Conservation (phyloP, 1,284 basidiomycete species). For the Ceratobasidium theobromae region DNA sequence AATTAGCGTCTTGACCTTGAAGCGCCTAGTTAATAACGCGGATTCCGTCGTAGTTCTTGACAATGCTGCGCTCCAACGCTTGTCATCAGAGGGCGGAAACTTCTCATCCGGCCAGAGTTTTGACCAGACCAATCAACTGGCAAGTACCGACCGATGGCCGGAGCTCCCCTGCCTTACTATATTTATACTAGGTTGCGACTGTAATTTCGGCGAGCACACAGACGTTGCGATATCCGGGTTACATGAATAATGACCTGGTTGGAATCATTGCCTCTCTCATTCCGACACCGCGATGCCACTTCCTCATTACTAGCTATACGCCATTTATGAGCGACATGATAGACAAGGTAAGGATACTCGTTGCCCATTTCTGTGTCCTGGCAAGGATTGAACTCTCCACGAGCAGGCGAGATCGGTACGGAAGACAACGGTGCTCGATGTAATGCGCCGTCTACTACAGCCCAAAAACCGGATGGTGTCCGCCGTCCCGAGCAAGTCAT, state of each 20-base stretch:
- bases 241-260: conserved; percentile 99
- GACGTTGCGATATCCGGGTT: conserved; percentile 95
- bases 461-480: conserved; percentile 99
- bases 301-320: conserved; percentile 99
- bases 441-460: conserved; percentile 96
- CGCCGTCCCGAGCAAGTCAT: conserved; percentile 86
- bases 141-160: conserved; percentile 45
- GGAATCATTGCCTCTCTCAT: conserved; percentile 97
- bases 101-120: conserved; percentile 65
- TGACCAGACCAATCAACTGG: conserved; percentile 93
- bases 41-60: conserved; percentile 98
- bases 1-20: conserved; percentile 77
- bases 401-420: conserved; percentile 81
- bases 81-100: conserved; percentile 77
- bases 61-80: conserved; percentile 90
- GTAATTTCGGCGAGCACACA: conserved; percentile 98
- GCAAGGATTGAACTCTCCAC: not conserved
- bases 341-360: conserved; percentile 66
- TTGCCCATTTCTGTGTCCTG: not conserved
- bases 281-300: conserved; percentile 98
- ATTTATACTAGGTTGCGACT: conserved; percentile 70
- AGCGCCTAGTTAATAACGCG: conserved; percentile 93
- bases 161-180: not conserved
- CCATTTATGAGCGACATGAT: conserved; percentile 97
- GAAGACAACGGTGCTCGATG: conserved; percentile 94